Evolutionary conservation across 495 filamentous ascomycete species (phyloP).

Genomic region (Penicillium angulare): DNA sequence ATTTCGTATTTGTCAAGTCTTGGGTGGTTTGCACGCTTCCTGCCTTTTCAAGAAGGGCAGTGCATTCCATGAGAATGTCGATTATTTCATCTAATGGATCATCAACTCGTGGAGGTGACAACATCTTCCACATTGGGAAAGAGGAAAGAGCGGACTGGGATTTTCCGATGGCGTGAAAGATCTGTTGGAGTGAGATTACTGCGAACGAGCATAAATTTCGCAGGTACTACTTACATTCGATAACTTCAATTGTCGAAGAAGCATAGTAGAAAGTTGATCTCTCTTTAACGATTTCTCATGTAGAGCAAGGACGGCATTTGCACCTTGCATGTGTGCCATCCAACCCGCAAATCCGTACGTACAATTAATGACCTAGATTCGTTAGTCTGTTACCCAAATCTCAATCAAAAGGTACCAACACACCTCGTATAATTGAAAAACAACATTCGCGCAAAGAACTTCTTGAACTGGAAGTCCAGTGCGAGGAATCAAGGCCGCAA

Average conservation of each 20-base stretch:
- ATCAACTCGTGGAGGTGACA: conserved; percentile 3
- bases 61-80: conserved; percentile 17
- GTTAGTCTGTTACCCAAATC: not conserved
- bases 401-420: not conserved
- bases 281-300: conserved; percentile 6
- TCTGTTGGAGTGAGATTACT: not conserved
- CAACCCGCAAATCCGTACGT: conserved; percentile 13
- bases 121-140: conserved; percentile 11
- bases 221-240: conserved; percentile 9
- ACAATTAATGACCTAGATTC: conserved; percentile 9
- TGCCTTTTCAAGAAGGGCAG: conserved; percentile 5
- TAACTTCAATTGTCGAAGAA: conserved; percentile 12
- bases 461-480: conserved; percentile 8
- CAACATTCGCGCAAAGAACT: conserved; percentile 13
- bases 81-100: conserved; percentile 13
- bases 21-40: not conserved
- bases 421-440: conserved; percentile 16
- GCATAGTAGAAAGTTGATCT: conserved; percentile 7
- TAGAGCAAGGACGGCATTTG: conserved; percentile 13
- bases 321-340: conserved; percentile 18
- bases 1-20: conserved; percentile 2
- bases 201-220: not conserved
- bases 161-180: conserved; percentile 18
- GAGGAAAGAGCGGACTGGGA: conserved; percentile 12
- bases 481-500: conserved; percentile 7